Percentiles rank a stretch among this genome's conserved stretches.
phyloP scores from a whole-genome alignment of 768 basidiomycete species.

The Boletus coccyginus region DNA sequence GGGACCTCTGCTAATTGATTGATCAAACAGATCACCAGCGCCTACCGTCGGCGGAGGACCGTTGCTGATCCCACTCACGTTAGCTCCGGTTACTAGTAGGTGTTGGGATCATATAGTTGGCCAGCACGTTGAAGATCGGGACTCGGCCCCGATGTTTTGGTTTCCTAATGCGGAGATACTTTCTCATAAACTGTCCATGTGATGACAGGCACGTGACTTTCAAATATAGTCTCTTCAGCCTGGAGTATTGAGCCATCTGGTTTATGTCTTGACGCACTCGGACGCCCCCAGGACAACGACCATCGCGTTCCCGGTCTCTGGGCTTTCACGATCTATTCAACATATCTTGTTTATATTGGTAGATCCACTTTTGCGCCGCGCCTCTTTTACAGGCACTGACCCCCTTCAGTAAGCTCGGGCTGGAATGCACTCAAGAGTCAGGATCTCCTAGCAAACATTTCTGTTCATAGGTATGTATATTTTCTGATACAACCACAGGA shows the following conservation, averaged over 20 bases:
- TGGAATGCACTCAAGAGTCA: constrained; percentile 20
- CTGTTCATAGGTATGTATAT: constrained; percentile 21
- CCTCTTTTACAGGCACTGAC: background rate
- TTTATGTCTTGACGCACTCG: constrained; percentile 24
- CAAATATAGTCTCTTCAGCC: constrained; percentile 12
- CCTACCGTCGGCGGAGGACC: background rate
- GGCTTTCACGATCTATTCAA: constrained; percentile 8
- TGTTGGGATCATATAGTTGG: background rate
- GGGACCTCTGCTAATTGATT: background rate
- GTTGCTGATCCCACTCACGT: background rate
- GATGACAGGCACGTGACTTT: constrained; percentile 21
- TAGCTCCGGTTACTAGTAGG: background rate
- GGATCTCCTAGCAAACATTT: constrained; percentile 4
- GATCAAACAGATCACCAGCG: background rate
- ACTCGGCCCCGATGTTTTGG: no score
- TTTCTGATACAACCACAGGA: background rate
- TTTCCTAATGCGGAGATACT: constrained; percentile 4
- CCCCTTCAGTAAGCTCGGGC: background rate
- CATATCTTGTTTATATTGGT: constrained; percentile 25
- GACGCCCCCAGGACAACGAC: constrained; percentile 7
- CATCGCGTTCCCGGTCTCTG: constrained; percentile 6
- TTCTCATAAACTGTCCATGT: background rate
- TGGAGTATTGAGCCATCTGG: constrained; percentile 14
- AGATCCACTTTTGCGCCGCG: constrained; percentile 7
- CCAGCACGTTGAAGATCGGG: no score